Evolutionary conservation across 331 rosid genomes (phyloP).

Genomic region (Acacia concinna): DNA sequence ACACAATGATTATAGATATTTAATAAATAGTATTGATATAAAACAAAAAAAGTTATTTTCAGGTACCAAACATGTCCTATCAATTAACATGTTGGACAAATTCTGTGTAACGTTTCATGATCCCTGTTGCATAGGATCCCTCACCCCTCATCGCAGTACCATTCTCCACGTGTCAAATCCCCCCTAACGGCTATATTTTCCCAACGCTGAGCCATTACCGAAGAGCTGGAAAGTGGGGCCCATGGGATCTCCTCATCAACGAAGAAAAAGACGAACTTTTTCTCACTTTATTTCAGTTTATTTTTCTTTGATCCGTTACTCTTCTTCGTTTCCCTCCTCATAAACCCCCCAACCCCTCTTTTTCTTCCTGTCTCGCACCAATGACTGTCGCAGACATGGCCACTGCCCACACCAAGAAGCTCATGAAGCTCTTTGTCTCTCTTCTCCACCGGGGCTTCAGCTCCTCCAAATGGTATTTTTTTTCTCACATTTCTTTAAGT

Average conservation of each 20-base stretch:
- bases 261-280: neutral
- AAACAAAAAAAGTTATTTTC: neutral
- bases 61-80: neutral
- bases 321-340: neutral
- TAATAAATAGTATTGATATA: too few species aligned
- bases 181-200: conserved; percentile 46
- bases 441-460: conserved; percentile 48
- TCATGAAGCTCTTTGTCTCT: conserved; percentile 41
- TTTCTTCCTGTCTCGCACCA: neutral
- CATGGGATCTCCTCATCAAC: neutral
- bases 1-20: too few species aligned
- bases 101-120: neutral
- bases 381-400: conserved; percentile 37
- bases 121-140: conserved; percentile 30
- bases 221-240: conserved; percentile 15
- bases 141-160: neutral
- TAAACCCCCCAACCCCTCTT: conserved; percentile 18
- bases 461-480: conserved; percentile 49
- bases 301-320: conserved; percentile 36
- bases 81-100: neutral
- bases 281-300: neutral
- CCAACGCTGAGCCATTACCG: neutral
- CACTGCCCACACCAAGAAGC: conserved; percentile 33
- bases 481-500: neutral
- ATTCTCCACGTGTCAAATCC: conserved; percentile 6